These are phyloP conservation scores for Hamamelis virginiana DNA, from an alignment of 164 flowering plant genomes.

Conservation along the genomic window DNA sequence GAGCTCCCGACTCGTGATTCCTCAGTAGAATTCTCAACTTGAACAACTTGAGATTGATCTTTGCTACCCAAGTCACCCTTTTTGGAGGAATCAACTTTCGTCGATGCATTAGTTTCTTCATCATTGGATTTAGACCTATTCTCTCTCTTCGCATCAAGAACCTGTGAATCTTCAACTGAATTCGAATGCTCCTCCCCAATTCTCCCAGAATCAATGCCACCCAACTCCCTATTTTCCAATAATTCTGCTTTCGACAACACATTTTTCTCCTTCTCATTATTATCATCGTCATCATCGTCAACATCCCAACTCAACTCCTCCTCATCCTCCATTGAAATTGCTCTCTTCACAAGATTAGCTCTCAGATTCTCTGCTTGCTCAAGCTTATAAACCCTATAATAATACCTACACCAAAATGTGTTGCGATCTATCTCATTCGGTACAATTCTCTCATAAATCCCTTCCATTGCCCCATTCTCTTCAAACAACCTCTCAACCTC, in stretches of 20 bases:
- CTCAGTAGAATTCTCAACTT: not conserved
- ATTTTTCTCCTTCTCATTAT: constrained; percentile 7
- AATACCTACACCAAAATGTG: constrained; percentile 76
- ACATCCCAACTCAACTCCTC: constrained; percentile 89
- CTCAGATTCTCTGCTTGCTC: constrained; percentile 72
- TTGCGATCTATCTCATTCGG: constrained; percentile 55
- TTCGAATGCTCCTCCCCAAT: constrained; percentile 13
- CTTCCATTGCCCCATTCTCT: constrained; percentile 52
- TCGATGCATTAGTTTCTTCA: not conserved
- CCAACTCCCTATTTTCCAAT: constrained; percentile 9
- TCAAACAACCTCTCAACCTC: constrained; percentile 46
- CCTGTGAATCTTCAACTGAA: constrained; percentile 5
- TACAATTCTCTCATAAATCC: constrained; percentile 55
- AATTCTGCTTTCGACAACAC: not conserved
- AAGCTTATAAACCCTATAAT: constrained; percentile 59
- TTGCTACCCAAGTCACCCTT: not conserved
- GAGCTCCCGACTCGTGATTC: constrained; percentile 5
- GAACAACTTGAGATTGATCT: not conserved
- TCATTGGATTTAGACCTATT: not conserved
- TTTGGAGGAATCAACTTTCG: constrained; percentile 1
- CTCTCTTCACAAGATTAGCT: constrained; percentile 66
- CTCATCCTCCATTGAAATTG: constrained; percentile 62
- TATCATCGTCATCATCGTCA: constrained; percentile 62
- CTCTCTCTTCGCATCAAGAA: constrained; percentile 8
- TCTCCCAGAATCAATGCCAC: not conserved